These are phyloP conservation scores for Debaryomyces singareniensis DNA, from an alignment of 1,139 yeast genomes.

Conservation along the genomic window DNA sequence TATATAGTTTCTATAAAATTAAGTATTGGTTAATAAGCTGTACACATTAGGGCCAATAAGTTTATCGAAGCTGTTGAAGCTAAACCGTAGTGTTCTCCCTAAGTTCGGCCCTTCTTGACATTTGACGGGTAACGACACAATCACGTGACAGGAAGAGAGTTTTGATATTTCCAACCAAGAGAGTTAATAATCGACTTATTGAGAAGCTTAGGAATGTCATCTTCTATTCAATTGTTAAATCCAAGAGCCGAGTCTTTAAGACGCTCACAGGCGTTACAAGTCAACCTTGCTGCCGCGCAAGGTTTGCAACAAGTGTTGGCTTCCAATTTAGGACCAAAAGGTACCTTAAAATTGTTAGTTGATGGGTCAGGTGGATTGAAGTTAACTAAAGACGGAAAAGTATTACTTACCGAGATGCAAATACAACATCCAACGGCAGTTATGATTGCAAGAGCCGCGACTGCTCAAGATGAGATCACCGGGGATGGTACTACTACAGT, in stretches of 20 bases:
- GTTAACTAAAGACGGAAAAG: constrained; percentile 96
- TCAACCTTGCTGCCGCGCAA: constrained; percentile 92
- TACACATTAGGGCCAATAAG: too few relatives aligned
- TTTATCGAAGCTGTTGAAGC: too few relatives aligned
- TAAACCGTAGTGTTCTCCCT: too few relatives aligned
- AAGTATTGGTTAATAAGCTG: too few relatives aligned
- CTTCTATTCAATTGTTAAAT: constrained; percentile 81
- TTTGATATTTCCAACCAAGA: not conserved
- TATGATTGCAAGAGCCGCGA: constrained; percentile 97
- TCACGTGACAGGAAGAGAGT: too few relatives aligned
- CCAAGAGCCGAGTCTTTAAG: constrained; percentile 97
- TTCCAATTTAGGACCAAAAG: constrained; percentile 93
- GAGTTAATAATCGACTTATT: too few relatives aligned
- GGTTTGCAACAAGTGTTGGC: constrained; percentile 91
- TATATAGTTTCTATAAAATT: too few relatives aligned
- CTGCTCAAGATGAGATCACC: constrained; percentile 97
- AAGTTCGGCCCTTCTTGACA: too few relatives aligned
- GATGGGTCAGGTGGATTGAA: constrained; percentile 96
- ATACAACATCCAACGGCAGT: constrained; percentile 99
- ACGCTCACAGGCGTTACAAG: constrained; percentile 91
- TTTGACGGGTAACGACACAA: too few relatives aligned
- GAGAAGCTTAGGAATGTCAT: constrained; percentile 23
- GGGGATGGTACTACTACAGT: constrained; percentile 99
- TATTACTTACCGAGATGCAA: constrained; percentile 91
- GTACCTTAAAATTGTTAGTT: constrained; percentile 91